phyloP scores from a whole-genome alignment of 2,329 filamentous ascomycete species.

The Gremmenia infestans region DNA sequence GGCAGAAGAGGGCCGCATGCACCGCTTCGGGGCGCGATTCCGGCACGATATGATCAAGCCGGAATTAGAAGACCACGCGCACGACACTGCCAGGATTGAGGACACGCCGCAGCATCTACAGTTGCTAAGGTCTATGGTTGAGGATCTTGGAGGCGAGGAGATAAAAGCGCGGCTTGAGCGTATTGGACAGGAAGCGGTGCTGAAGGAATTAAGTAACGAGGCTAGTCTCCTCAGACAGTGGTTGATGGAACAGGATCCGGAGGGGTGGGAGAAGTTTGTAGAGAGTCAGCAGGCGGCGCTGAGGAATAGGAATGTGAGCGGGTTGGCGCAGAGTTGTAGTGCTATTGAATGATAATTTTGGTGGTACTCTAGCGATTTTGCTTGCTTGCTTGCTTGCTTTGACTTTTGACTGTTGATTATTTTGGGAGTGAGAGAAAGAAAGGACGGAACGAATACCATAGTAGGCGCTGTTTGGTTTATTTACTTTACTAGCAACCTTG shows the following conservation, averaged over 20 bases:
- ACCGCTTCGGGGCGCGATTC: conserved; percentile 62
- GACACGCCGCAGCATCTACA: conserved; percentile 28
- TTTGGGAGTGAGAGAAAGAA: neutral
- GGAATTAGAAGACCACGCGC: conserved; percentile 19
- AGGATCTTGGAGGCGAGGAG: conserved; percentile 56
- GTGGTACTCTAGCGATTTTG: neutral
- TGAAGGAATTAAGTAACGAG: conserved; percentile 52
- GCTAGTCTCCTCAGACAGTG: conserved; percentile 37
- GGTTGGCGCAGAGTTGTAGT: neutral
- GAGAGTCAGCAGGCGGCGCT: conserved; percentile 47
- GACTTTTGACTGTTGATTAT: too few species aligned
- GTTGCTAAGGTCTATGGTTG: conserved; percentile 57
- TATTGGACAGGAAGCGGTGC: conserved; percentile 48
- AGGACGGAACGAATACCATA: neutral
- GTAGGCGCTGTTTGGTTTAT: neutral
- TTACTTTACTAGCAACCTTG: neutral
- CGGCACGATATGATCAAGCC: conserved; percentile 56
- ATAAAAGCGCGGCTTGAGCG: conserved; percentile 48
- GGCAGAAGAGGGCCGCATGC: conserved; percentile 65
- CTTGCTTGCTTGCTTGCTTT: neutral
- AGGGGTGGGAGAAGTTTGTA: conserved; percentile 59
- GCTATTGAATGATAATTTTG: conserved; percentile 9
- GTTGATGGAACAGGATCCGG: conserved; percentile 57
- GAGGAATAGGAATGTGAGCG: conserved; percentile 21
- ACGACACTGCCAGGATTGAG: conserved; percentile 40